Conservation (phyloP, 2,329 filamentous ascomycete species). For the Immersiporthe knoxdaviesiana region DNA sequence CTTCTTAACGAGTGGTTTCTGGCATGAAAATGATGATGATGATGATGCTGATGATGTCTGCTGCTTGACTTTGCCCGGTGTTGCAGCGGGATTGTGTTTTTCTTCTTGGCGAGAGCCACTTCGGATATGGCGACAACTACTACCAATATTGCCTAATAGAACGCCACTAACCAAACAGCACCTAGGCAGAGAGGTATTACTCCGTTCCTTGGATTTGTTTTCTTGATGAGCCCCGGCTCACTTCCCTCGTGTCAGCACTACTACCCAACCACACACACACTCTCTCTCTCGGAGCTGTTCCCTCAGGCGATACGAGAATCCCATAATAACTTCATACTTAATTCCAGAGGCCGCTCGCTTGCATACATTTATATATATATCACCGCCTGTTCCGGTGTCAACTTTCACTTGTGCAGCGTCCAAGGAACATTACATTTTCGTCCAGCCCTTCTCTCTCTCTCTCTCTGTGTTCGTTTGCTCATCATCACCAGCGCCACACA, state of each 20-base stretch:
- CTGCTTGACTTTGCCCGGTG: not conserved
- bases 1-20: not conserved
- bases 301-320: not conserved
- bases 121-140: constrained; percentile 1
- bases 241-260: constrained; percentile 7
- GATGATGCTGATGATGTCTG: not conserved
- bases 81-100: not conserved
- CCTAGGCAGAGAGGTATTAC: too few relatives aligned
- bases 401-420: not conserved
- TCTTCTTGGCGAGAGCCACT: not conserved
- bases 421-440: too few relatives aligned
- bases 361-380: too few relatives aligned
- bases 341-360: not conserved
- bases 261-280: not conserved
- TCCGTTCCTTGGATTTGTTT: not conserved
- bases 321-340: not conserved
- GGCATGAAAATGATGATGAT: too few relatives aligned
- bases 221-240: not conserved
- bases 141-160: constrained; percentile 1
- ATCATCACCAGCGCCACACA: not conserved
- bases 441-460: too few relatives aligned
- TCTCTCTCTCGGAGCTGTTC: not conserved
- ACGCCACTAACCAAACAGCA: not conserved
- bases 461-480: too few relatives aligned
- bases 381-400: not conserved